Percentiles rank a stretch among this genome's conserved stretches.
Evolutionary conservation across 108 stramenopile species (phyloP).

Genomic region (Conticribra guillardii): DNA sequence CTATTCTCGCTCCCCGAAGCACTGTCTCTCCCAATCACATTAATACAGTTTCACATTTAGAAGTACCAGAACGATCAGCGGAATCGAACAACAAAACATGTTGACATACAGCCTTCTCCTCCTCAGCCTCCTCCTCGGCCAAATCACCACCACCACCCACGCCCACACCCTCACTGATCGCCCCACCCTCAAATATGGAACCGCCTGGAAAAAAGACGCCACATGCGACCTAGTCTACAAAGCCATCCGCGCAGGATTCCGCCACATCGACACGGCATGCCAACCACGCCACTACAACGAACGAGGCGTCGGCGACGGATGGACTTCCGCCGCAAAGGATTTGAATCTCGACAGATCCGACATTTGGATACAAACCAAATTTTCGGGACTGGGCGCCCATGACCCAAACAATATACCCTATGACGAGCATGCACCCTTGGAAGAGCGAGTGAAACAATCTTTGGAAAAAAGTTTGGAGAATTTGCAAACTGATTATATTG

Average conservation of each 20-base stretch:
- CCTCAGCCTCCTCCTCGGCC: background rate
- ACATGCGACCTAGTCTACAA: conserved; percentile 49
- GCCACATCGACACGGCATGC: conserved; percentile 68
- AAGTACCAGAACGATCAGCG: too few species aligned
- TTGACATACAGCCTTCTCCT: too few species aligned
- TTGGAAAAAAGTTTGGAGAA: conserved; percentile 71
- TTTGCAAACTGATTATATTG: conserved; percentile 82
- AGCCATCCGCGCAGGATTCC: conserved; percentile 57
- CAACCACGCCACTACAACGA: conserved; percentile 73
- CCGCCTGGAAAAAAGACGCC: conserved; percentile 68
- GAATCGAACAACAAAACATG: too few species aligned
- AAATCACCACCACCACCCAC: background rate
- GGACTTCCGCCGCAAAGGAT: conserved; percentile 35
- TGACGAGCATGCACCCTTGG: conserved; percentile 59
- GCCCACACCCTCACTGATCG: conserved; percentile 28
- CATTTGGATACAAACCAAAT: conserved; percentile 68
- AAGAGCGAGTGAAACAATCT: conserved; percentile 67
- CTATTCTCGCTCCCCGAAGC: too few species aligned
- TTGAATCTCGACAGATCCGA: conserved; percentile 44
- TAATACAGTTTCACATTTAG: too few species aligned
- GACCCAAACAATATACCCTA: conserved; percentile 74
- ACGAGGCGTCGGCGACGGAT: conserved; percentile 52
- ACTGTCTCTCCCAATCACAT: too few species aligned
- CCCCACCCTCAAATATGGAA: conserved; percentile 55
- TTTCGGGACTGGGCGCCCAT: conserved; percentile 56